These are phyloP conservation scores for Pluteus cervinus DNA, from an alignment of 768 basidiomycete genomes.

Conservation along the genomic window DNA sequence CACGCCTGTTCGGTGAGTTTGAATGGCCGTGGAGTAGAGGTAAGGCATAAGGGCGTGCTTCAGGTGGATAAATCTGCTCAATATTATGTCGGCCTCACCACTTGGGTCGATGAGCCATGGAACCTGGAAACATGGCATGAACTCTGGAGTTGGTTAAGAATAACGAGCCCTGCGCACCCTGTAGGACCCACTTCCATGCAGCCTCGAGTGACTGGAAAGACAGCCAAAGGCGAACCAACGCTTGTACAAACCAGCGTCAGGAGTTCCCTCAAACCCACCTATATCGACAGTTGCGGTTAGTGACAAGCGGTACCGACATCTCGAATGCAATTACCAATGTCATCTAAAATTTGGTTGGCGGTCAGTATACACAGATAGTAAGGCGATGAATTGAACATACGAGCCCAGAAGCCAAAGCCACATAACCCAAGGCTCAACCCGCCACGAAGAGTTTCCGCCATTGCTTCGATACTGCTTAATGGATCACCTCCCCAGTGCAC, in stretches of 20 bases:
- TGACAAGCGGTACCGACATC: neutral
- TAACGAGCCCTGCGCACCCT: slow-evolving; percentile 20
- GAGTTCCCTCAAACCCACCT: slow-evolving; percentile 27
- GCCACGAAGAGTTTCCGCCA: slow-evolving; percentile 44
- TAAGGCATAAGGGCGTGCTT: slow-evolving; percentile 44
- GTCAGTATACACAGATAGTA: neutral
- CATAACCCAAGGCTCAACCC: slow-evolving; percentile 33
- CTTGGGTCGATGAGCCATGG: slow-evolving; percentile 39
- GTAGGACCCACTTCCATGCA: slow-evolving; percentile 42
- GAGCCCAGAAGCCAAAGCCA: slow-evolving; percentile 40
- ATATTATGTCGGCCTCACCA: slow-evolving; percentile 28
- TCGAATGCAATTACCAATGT: slow-evolving; percentile 29
- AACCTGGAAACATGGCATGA: slow-evolving; percentile 12
- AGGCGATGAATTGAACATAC: slow-evolving; percentile 8
- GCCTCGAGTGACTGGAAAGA: slow-evolving; percentile 35
- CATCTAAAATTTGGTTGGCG: slow-evolving; percentile 17
- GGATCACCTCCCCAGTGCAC: slow-evolving; percentile 41
- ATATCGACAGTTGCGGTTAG: neutral
- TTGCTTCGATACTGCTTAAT: slow-evolving; percentile 40
- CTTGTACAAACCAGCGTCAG: slow-evolving; percentile 33
- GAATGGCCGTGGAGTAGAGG: slow-evolving; percentile 24
- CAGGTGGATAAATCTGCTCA: slow-evolving; percentile 32
- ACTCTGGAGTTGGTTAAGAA: neutral
- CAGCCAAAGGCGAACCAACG: slow-evolving; percentile 39
- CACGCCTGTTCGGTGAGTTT: slow-evolving; percentile 23